Conservation (phyloP, 768 basidiomycete species). For the Xerocomus potaroensis region DNA sequence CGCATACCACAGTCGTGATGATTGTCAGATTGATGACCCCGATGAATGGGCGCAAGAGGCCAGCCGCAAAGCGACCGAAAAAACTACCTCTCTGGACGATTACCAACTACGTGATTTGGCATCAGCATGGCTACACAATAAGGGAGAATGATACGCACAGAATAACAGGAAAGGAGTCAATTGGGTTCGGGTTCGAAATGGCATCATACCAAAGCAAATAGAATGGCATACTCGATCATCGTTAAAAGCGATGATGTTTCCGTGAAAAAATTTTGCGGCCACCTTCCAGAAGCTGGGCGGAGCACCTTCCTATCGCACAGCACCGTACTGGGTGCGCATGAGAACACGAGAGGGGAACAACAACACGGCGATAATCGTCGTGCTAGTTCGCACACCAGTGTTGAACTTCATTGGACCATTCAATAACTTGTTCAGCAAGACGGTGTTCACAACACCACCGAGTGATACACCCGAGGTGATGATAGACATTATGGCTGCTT, state of each 20-base stretch:
- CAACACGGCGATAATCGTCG: constrained; percentile 34
- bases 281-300: constrained; percentile 15
- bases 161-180: constrained; percentile 47
- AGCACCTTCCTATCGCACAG: not conserved
- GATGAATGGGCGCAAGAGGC: constrained; percentile 34
- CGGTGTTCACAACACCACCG: constrained; percentile 54
- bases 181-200: not conserved
- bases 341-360: constrained; percentile 36
- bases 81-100: constrained; percentile 50
- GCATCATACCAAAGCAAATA: not conserved
- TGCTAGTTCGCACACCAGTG: constrained; percentile 37
- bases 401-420: constrained; percentile 44
- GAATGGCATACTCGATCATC: constrained; percentile 17
- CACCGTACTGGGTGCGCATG: constrained; percentile 32
- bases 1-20: constrained; percentile 29
- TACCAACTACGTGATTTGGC: constrained; percentile 36
- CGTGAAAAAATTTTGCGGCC: constrained; percentile 18
- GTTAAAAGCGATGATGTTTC: constrained; percentile 24
- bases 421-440: constrained; percentile 49
- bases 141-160: constrained; percentile 28
- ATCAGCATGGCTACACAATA: not conserved
- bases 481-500: constrained; percentile 43
- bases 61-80: constrained; percentile 44
- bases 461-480: constrained; percentile 45
- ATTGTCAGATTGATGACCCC: constrained; percentile 45